These are phyloP conservation scores for Penicillium argentinense DNA, from an alignment of 495 filamentous ascomycete genomes.

Conservation along the genomic window DNA sequence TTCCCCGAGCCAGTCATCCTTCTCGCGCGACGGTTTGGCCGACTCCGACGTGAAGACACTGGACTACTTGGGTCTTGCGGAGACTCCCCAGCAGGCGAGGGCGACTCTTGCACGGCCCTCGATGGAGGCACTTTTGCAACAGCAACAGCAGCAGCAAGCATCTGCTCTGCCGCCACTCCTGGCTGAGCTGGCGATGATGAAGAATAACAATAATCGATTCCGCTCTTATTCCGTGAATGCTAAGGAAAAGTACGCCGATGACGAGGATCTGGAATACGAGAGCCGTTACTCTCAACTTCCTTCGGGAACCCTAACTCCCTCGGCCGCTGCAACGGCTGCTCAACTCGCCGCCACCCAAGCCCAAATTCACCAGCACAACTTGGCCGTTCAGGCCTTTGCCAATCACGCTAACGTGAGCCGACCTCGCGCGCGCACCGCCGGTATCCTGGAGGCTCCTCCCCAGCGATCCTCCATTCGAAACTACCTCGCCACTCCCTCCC, in stretches of 20 bases:
- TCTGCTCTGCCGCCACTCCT: constrained; percentile 66
- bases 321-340: constrained; percentile 66
- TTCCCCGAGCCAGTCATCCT: constrained; percentile 86
- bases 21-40: constrained; percentile 80
- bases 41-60: constrained; percentile 92
- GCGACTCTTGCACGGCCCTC: constrained; percentile 64
- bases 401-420: constrained; percentile 77
- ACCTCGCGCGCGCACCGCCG: constrained; percentile 85
- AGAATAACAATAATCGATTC: constrained; percentile 82
- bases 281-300: constrained; percentile 56
- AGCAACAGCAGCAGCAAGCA: constrained; percentile 60
- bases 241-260: constrained; percentile 93
- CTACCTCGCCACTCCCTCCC: constrained; percentile 75
- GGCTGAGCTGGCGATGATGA: constrained; percentile 74
- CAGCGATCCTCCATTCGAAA: constrained; percentile 68
- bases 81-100: constrained; percentile 82
- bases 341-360: constrained; percentile 81
- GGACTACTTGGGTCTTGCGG: constrained; percentile 92
- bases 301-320: constrained; percentile 68
- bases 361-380: constrained; percentile 88
- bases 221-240: constrained; percentile 98
- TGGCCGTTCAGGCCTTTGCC: constrained; percentile 89
- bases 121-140: constrained; percentile 46
- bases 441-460: constrained; percentile 82
- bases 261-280: constrained; percentile 82